Conservation (phyloP, 1,284 basidiomycete species). For the Hypsizygus ulmarius region DNA sequence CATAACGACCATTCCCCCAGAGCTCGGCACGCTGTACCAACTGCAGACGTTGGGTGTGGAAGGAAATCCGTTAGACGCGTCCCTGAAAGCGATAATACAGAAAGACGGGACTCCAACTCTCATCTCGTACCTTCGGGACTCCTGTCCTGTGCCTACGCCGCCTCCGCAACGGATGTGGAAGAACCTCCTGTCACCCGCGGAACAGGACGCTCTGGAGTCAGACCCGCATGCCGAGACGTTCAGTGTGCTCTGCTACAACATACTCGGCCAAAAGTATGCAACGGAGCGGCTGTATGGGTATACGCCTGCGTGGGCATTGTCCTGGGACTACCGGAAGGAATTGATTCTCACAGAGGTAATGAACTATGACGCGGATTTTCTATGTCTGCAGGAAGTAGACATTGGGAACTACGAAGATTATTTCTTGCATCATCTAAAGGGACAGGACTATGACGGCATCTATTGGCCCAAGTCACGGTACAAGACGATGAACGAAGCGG, state of each 20-base stretch:
- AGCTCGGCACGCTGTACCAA: slow-evolving; percentile 91
- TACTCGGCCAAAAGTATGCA: slow-evolving; percentile 90
- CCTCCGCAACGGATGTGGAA: slow-evolving; percentile 88
- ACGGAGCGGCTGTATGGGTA: slow-evolving; percentile 94
- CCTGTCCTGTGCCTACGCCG: slow-evolving; percentile 76
- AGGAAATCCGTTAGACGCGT: slow-evolving; percentile 88
- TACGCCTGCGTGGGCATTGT: slow-evolving; percentile 93
- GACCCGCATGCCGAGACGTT: slow-evolving; percentile 72
- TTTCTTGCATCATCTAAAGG: slow-evolving; percentile 77
- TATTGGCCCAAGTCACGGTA: slow-evolving; percentile 95
- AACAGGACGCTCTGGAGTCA: slow-evolving; percentile 53
- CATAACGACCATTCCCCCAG: slow-evolving; percentile 78
- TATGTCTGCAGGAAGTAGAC: slow-evolving; percentile 96
- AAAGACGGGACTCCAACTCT: slow-evolving; percentile 91
- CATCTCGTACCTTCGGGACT: slow-evolving; percentile 87
- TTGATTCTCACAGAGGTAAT: slow-evolving; percentile 87
- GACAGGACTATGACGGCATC: slow-evolving; percentile 87
- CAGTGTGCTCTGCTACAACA: slow-evolving; percentile 90
- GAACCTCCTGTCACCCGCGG: slow-evolving; percentile 68
- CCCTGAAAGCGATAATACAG: slow-evolving; percentile 80
- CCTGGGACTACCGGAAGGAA: slow-evolving; percentile 94
- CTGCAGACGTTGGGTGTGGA: slow-evolving; percentile 93
- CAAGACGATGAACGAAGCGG: slow-evolving; percentile 89
- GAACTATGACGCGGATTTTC: slow-evolving; percentile 83
- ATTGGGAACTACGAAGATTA: slow-evolving; percentile 93